These are phyloP conservation scores for Daedaleopsis nitida DNA, from an alignment of 768 basidiomycete species.

Conservation along the genomic window DNA sequence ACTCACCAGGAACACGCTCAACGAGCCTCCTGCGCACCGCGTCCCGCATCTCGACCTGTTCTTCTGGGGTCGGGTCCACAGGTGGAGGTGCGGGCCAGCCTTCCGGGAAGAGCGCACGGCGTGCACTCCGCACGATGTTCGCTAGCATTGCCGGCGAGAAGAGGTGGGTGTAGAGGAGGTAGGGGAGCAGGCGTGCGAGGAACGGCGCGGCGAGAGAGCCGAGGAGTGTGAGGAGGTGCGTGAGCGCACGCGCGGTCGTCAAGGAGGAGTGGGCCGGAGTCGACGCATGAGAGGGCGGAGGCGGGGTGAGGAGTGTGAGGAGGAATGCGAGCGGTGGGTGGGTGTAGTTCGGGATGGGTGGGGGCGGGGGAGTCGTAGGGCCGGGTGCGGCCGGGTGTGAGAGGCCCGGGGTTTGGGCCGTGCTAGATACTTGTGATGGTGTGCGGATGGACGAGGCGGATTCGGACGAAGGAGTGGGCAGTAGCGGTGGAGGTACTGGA, in stretches of 20 bases:
- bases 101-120: constrained; percentile 81
- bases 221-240: constrained; percentile 27
- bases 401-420: not conserved
- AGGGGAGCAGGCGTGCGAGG: constrained; percentile 54
- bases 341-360: constrained; percentile 23
- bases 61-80: constrained; percentile 74
- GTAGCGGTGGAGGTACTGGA: not conserved
- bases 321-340: constrained; percentile 29
- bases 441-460: constrained; percentile 9
- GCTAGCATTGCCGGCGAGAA: constrained; percentile 56
- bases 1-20: constrained; percentile 46
- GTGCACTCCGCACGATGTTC: constrained; percentile 53
- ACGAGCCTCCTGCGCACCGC: constrained; percentile 42
- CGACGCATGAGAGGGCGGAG: constrained; percentile 16
- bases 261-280: constrained; percentile 33
- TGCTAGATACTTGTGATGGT: constrained; percentile 5
- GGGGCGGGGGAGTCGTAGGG: constrained; percentile 18
- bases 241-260: constrained; percentile 24
- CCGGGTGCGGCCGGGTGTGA: constrained; percentile 1
- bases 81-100: constrained; percentile 82
- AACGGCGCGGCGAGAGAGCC: constrained; percentile 25
- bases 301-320: constrained; percentile 29
- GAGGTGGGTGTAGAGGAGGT: constrained; percentile 59
- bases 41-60: constrained; percentile 60
- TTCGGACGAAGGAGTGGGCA: constrained; percentile 10